phyloP scores from a whole-genome alignment of 2,329 filamentous ascomycete genomes.

The Akanthomyces dipterigenus region DNA sequence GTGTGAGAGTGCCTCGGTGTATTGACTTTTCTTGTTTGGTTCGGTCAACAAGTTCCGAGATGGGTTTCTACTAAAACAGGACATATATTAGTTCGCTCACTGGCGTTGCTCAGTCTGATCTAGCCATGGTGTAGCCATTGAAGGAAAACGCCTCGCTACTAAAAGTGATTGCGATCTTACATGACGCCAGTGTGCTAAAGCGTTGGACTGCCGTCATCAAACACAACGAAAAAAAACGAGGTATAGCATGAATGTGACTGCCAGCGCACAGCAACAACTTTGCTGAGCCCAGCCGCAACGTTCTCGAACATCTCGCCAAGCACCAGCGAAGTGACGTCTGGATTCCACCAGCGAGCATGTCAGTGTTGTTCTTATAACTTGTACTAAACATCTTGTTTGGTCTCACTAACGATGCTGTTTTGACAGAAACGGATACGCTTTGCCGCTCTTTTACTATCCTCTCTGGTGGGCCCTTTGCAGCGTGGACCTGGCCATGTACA shows the following conservation, averaged over 20 bases:
- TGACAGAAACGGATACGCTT: conserved; percentile 36
- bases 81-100: neutral
- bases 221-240: neutral
- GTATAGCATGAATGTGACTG: neutral
- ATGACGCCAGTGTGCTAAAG: neutral
- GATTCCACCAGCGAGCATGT: conserved; percentile 49
- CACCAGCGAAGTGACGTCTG: conserved; percentile 45
- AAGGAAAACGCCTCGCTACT: neutral
- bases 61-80: neutral
- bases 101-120: neutral
- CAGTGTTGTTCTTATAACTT: conserved; percentile 14
- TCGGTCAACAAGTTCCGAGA: neutral
- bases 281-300: conserved; percentile 34
- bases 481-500: conserved; percentile 44
- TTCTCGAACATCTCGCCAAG: conserved; percentile 41
- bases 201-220: neutral
- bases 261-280: no score
- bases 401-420: neutral
- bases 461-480: conserved; percentile 46
- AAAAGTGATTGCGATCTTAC: neutral
- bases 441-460: conserved; percentile 45
- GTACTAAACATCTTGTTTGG: neutral
- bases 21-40: neutral
- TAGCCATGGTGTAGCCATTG: neutral
- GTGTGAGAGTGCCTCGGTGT: no score